Conservation (phyloP, 306 rosid genomes). For the Vicia faba region DNA sequence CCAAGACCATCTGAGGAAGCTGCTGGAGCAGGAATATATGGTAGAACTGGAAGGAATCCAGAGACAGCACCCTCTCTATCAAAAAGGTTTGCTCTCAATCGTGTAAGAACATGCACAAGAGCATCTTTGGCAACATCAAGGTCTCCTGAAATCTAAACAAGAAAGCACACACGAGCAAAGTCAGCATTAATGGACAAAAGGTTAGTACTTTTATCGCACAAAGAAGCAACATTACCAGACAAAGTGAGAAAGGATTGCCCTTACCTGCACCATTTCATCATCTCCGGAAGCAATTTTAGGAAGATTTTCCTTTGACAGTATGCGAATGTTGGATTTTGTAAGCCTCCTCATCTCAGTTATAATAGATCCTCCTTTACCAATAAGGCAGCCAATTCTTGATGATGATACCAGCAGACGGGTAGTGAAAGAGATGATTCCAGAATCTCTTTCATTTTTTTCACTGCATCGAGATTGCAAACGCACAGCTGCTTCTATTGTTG, state of each 20-base stretch:
- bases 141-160: constrained; percentile 82
- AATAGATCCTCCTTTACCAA: constrained; percentile 97
- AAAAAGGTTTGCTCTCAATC: constrained; percentile 87
- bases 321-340: constrained; percentile 89
- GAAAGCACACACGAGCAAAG: constrained; percentile 3
- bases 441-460: constrained; percentile 92
- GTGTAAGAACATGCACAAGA: constrained; percentile 85
- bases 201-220: constrained; percentile 10
- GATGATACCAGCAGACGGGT: constrained; percentile 91
- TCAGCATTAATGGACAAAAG: constrained; percentile 22
- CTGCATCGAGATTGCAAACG: constrained; percentile 97
- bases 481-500: constrained; percentile 89
- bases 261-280: constrained; percentile 98
- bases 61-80: constrained; percentile 92
- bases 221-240: not conserved
- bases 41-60: constrained; percentile 78
- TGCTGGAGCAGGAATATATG: constrained; percentile 78
- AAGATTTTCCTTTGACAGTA: constrained; percentile 82
- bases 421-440: constrained; percentile 90
- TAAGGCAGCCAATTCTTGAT: constrained; percentile 96
- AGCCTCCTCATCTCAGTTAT: constrained; percentile 93
- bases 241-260: constrained; percentile 21
- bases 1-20: constrained; percentile 67
- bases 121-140: constrained; percentile 96
- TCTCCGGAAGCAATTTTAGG: constrained; percentile 95